Percentiles rank a stretch among this genome's conserved stretches.
phyloP scores from a whole-genome alignment of 192 early-diverging fungal species.

The Piromyces sp. region DNA sequence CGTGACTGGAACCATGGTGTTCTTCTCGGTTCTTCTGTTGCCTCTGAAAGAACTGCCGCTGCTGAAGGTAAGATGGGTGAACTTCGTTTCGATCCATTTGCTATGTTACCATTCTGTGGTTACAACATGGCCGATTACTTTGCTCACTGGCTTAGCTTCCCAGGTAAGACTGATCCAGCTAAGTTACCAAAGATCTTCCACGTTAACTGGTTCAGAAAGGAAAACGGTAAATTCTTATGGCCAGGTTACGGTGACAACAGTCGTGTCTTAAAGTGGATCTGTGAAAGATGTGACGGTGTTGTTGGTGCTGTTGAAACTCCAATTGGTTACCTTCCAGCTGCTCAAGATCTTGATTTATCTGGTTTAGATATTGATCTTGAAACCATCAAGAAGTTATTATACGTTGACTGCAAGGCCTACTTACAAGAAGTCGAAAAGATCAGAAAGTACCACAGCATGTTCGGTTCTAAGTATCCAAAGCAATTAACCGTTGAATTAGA shows the following conservation, averaged over 20 bases:
- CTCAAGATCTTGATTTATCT: conserved; percentile 4
- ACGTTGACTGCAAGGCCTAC: not conserved
- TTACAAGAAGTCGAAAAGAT: not conserved
- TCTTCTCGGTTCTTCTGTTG: conserved; percentile 4
- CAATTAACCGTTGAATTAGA: not conserved
- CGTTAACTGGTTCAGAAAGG: conserved; percentile 6
- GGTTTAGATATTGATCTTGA: not conserved
- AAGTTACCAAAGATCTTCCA: conserved; percentile 9
- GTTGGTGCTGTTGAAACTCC: conserved; percentile 5
- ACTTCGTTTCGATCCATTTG: conserved; percentile 9
- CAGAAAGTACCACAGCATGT: not conserved
- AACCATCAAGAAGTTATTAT: not conserved
- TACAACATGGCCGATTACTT: conserved; percentile 12
- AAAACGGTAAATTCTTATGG: conserved; percentile 5
- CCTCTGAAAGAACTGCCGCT: conserved; percentile 7
- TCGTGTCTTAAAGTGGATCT: conserved; percentile 7
- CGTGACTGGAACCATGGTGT: conserved; percentile 8
- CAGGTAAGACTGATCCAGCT: conserved; percentile 1
- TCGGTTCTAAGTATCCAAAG: not conserved
- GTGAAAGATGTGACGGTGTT: conserved; percentile 1
- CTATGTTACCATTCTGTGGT: conserved; percentile 11
- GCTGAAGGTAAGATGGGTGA: conserved; percentile 7
- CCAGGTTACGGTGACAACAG: conserved; percentile 11
- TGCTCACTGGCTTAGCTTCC: conserved; percentile 5
- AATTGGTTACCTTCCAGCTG: conserved; percentile 5